A percentile compares a stretch with the other conserved stretches of the same genome.
phyloP scores from a whole-genome alignment of 225 moss, liverwort and hornwort species.

The Sphagnum contortum region DNA sequence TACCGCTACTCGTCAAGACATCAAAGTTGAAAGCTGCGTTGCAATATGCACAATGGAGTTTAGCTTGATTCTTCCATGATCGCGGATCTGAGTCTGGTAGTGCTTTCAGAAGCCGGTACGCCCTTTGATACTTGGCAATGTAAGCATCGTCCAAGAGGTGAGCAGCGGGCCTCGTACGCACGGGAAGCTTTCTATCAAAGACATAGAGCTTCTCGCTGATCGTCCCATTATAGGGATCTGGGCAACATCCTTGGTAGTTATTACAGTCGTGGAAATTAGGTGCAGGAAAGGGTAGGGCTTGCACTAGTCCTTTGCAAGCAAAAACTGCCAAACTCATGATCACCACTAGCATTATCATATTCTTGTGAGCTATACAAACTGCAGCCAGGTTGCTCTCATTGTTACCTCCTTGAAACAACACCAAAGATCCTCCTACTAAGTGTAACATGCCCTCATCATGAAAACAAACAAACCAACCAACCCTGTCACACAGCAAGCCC shows the following conservation, averaged over 20 bases:
- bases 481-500: too few relatives aligned
- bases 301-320: background rate
- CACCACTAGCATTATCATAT: too few relatives aligned
- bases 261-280: slow-evolving; percentile 20
- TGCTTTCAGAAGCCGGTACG: slow-evolving; percentile 19
- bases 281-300: slow-evolving; percentile 14
- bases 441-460: too few relatives aligned
- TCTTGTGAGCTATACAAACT: too few relatives aligned
- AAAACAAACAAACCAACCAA: too few relatives aligned
- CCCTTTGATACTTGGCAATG: slow-evolving; percentile 14
- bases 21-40: slow-evolving; percentile 19
- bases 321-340: background rate
- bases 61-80: slow-evolving; percentile 28
- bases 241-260: slow-evolving; percentile 23
- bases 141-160: slow-evolving; percentile 10
- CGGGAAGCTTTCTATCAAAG: slow-evolving; percentile 5
- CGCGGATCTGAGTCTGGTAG: slow-evolving; percentile 48
- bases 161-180: slow-evolving; percentile 17
- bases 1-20: background rate
- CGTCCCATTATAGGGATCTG: slow-evolving; percentile 24
- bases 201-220: slow-evolving; percentile 10
- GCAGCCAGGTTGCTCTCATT: too few relatives aligned
- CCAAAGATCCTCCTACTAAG: too few relatives aligned
- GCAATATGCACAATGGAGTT: slow-evolving; percentile 50
- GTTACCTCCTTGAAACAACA: too few relatives aligned